Base-by-base conservation (phyloP, 2,329 filamentous ascomycete species). In the Apiospora aurea region DNA sequence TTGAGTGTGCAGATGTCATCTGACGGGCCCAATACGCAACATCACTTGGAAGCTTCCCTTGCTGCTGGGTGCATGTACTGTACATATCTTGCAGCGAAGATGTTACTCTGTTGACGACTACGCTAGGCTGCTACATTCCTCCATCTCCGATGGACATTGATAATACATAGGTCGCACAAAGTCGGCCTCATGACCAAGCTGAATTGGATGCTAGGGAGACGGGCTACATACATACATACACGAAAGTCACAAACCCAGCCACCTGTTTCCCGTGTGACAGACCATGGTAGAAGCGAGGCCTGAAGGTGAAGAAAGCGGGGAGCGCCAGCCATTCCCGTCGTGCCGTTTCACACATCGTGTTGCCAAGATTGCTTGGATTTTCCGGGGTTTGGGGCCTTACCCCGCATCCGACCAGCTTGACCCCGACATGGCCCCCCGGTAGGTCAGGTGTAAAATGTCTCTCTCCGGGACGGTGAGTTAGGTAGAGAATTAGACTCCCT, bases 331-430 rank as follows among this genome's bases (percentile, higher is more conserved):
- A 61, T 61, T 61, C 53, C 53, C 29, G 53, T 38, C 53, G 53
- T 61, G 53, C 53, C 53, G 53, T 61, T 61, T 18, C 53, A 29
- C 26, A 34, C 26, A 57, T 34, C 14, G 53, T 57, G 51, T 61
- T 38, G 53, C 53, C 53, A 61, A 61, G 53, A 11, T 18, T 44
- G 10, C 21, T 26, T 47, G 16, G 46, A 4, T n/a, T 49, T 49
- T 68, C 67, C 47, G 67, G 67, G 67, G 67, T 46, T 68, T 29
- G 66, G 66, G 13, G 66, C 66, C 11, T 34, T 46, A 68, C 67
- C 67, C 67, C 67, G 67, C 67, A 68, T 49, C 47, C 43, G 67
- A 46, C 14, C n/a, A 49, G 67, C 43, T 68, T 29, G 43, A 46
- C 67, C 43, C 41, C 38, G 41, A 34, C 53, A 61, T 57, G 51